Evolutionary conservation across 2,329 filamentous ascomycete species (phyloP), one percentile per base, ranked within the genome.

Genomic region (Lomentospora prolificans): DNA sequence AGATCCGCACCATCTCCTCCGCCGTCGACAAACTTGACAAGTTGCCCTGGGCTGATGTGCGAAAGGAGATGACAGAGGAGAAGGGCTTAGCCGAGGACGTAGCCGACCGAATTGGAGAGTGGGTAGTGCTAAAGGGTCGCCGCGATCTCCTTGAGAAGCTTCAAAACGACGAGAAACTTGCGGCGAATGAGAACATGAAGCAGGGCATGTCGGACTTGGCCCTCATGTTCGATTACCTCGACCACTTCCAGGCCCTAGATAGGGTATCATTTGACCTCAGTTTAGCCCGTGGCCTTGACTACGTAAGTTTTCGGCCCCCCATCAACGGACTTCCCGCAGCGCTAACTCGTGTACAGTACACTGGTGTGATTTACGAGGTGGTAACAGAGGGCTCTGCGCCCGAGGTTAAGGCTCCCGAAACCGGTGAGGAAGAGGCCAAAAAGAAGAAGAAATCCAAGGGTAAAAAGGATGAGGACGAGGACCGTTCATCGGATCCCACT

Each of bases 11-110:
- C 28, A 96, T 96, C 65, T 94, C 87, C 39, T 94, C 88, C 24
- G 91, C 92, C 2, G 91, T 97, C 50, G 92, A 97, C 75, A 97
- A 97, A 76, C 77, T 97, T 55, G 92, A 96, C 72, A 97, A 97
- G 48, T 30, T 36, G 24, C 55, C 55, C 9, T 96, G 91, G 92
- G 80, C 80, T 30, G 90, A 95, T 60, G 92, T 96, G 55, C 84
- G 86, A 69, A 87, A 87, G 69, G 91, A 96, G 69, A 96, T 96
- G 91, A 86, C 88, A 0, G 88, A 92, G 62, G 88, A 95, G 61
- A 96, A 96, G 75, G 90, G 90, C 0, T 77, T 97, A 1, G 80
- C 83, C 44, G 75, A 76, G 24, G 84, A 82, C 12, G 82, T 92
- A 28, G 92, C 92, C 50, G 90, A 96, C 72, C 86, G 83, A 65